Percentiles rank a stretch among this genome's conserved stretches.
These are phyloP conservation scores for Boletus fagicola DNA, from an alignment of 768 basidiomycete genomes.

Conservation along the genomic window DNA sequence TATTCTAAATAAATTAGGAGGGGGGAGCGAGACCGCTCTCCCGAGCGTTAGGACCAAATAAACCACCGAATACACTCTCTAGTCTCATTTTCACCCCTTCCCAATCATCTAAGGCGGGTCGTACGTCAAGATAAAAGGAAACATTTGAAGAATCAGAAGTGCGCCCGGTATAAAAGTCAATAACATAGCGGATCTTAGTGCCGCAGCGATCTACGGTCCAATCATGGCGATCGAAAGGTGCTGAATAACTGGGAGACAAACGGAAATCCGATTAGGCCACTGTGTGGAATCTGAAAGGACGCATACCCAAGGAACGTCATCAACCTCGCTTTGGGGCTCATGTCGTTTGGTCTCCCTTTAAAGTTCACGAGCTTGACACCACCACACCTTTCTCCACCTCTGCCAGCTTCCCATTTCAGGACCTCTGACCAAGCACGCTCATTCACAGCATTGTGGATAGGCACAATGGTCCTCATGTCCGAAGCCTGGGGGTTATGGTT, in stretches of 20 bases:
- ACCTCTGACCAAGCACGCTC: constrained; percentile 88
- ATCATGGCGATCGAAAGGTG: constrained; percentile 96
- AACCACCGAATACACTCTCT: constrained; percentile 50
- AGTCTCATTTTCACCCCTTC: constrained; percentile 87
- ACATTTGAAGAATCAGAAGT: constrained; percentile 47
- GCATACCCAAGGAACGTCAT: constrained; percentile 85
- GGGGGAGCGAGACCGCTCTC: constrained; percentile 20
- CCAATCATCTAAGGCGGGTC: constrained; percentile 93
- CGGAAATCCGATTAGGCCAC: background rate
- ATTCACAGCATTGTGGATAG: constrained; percentile 99
- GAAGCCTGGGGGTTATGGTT: constrained; percentile 79
- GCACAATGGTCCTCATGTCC: constrained; percentile 97
- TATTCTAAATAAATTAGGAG: constrained; percentile 11
- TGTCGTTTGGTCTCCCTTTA: constrained; percentile 80
- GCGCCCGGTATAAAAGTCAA: constrained; percentile 95
- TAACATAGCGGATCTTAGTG: constrained; percentile 84
- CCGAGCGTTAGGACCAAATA: constrained; percentile 27
- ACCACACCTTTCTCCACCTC: constrained; percentile 81
- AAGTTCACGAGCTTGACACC: constrained; percentile 84
- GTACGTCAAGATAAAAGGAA: constrained; percentile 91
- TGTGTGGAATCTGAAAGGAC: background rate
- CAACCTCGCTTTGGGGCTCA: constrained; percentile 76
- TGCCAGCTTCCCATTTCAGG: constrained; percentile 75
- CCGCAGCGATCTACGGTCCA: constrained; percentile 97
- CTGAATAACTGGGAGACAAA: constrained; percentile 62